phyloP scores from a whole-genome alignment of 176 grass and related monocot species.

The Olyra latifolia region DNA sequence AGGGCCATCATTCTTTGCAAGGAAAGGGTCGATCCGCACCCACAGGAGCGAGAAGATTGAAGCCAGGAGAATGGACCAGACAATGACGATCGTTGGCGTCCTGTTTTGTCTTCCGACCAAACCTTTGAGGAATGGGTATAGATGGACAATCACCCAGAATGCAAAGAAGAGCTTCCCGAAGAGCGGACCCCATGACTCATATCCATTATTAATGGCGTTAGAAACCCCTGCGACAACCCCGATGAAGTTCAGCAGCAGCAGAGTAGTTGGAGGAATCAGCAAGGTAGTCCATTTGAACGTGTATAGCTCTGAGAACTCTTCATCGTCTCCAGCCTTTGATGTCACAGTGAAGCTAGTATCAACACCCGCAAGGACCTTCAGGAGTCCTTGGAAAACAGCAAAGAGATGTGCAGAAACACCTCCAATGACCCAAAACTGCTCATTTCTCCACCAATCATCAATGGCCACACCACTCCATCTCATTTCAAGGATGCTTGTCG shows the following conservation, averaged over 20 bases:
- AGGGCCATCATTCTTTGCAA: slow-evolving; percentile 57
- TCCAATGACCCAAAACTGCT: slow-evolving; percentile 83
- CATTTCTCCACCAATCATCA: slow-evolving; percentile 77
- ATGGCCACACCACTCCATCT: slow-evolving; percentile 75
- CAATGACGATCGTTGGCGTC: slow-evolving; percentile 68
- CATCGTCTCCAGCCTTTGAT: slow-evolving; percentile 66
- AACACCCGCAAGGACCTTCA: slow-evolving; percentile 70
- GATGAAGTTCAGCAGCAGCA: slow-evolving; percentile 69
- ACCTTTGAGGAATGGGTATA: slow-evolving; percentile 81
- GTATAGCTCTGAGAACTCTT: slow-evolving; percentile 68
- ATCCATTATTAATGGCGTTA: slow-evolving; percentile 71
- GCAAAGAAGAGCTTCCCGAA: slow-evolving; percentile 78
- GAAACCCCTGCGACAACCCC: slow-evolving; percentile 69
- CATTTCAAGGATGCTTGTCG: slow-evolving; percentile 73
- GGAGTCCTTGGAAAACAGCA: slow-evolving; percentile 64
- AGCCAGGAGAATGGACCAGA: slow-evolving; percentile 77
- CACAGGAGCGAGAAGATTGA: slow-evolving; percentile 71
- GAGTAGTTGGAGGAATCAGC: slow-evolving; percentile 55
- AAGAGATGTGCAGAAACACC: slow-evolving; percentile 69
- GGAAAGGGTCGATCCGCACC: slow-evolving; percentile 67
- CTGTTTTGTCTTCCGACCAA: slow-evolving; percentile 68
- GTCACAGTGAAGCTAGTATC: slow-evolving; percentile 78
- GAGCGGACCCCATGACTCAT: slow-evolving; percentile 71
- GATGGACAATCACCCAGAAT: slow-evolving; percentile 81
- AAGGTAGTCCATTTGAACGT: slow-evolving; percentile 77